A percentile compares a stretch with the other conserved stretches of the same genome.
Conservation (phyloP, 768 basidiomycete genomes). For the Guyanaporus albipodus region DNA sequence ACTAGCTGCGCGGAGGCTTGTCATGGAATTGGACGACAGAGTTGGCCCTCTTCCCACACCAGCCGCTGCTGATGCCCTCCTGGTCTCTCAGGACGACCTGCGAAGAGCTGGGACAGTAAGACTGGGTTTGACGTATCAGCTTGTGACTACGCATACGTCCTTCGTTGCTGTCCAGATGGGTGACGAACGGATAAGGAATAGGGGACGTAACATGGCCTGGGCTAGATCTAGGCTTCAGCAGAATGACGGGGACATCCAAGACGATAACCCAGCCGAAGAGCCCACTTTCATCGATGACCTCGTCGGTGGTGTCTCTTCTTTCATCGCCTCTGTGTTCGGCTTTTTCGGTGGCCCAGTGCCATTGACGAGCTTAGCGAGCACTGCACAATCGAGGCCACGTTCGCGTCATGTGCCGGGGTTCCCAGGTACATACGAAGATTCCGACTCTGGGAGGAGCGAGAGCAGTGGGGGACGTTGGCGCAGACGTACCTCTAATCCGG, state of each 20-base stretch:
- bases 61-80: conserved; percentile 20
- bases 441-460: conserved; percentile 11
- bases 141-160: conserved; percentile 50
- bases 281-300: conserved; percentile 19
- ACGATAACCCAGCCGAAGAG: neutral
- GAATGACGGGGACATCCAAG: neutral
- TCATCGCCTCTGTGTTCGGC: conserved; percentile 16
- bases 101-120: conserved; percentile 45
- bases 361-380: too few relatives aligned
- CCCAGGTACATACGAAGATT: conserved; percentile 20
- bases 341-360: conserved; percentile 3
- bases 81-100: conserved; percentile 31
- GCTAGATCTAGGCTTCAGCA: conserved; percentile 16
- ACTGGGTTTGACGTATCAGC: conserved; percentile 48
- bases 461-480: conserved; percentile 3
- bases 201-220: conserved; percentile 7
- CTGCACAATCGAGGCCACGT: too few relatives aligned
- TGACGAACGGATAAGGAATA: conserved; percentile 14
- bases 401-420: conserved; percentile 3
- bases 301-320: conserved; percentile 13
- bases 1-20: conserved; percentile 49
- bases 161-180: conserved; percentile 51
- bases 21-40: conserved; percentile 46
- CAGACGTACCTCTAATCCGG: neutral
- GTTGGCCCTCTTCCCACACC: conserved; percentile 33